Percentiles rank a stretch among this genome's conserved stretches.
These are phyloP conservation scores for Populus pruinosa DNA, from an alignment of 345 rosid species.

Conservation along the genomic window DNA sequence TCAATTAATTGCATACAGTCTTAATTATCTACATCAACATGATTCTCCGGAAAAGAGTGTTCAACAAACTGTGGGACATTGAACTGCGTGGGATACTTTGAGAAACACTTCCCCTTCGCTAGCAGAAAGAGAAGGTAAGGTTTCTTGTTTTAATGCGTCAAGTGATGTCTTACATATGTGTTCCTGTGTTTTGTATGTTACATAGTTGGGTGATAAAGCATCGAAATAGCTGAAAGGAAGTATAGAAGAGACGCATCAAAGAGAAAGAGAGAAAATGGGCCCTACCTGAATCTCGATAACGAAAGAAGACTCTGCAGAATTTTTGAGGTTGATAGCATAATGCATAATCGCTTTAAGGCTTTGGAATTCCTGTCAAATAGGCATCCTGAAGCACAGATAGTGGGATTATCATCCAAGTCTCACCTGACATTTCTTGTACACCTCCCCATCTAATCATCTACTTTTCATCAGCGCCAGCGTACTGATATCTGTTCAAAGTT, in stretches of 20 bases:
- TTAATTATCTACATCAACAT: slow-evolving; percentile 37
- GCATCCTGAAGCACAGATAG: too few relatives aligned
- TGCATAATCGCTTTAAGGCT: too few relatives aligned
- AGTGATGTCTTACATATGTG: not conserved
- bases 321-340: not conserved
- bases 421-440: not conserved
- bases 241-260: not conserved
- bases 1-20: slow-evolving; percentile 31
- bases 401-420: not conserved
- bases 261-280: not conserved
- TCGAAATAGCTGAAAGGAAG: not conserved
- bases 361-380: too few relatives aligned
- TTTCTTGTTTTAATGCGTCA: slow-evolving; percentile 9
- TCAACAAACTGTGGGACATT: slow-evolving; percentile 19
- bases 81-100: not conserved
- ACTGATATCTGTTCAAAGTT: not conserved
- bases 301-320: not conserved
- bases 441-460: not conserved
- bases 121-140: slow-evolving; percentile 13
- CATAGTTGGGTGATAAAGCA: not conserved
- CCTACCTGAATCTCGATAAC: not conserved
- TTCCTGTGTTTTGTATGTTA: not conserved
- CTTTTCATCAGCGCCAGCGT: not conserved
- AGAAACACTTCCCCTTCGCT: not conserved
- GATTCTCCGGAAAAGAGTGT: slow-evolving; percentile 16